A percentile compares a stretch with the other conserved stretches of the same genome.
phyloP scores from a whole-genome alignment of 225 moss, liverwort and hornwort genomes.

The Bryum argenteum region DNA sequence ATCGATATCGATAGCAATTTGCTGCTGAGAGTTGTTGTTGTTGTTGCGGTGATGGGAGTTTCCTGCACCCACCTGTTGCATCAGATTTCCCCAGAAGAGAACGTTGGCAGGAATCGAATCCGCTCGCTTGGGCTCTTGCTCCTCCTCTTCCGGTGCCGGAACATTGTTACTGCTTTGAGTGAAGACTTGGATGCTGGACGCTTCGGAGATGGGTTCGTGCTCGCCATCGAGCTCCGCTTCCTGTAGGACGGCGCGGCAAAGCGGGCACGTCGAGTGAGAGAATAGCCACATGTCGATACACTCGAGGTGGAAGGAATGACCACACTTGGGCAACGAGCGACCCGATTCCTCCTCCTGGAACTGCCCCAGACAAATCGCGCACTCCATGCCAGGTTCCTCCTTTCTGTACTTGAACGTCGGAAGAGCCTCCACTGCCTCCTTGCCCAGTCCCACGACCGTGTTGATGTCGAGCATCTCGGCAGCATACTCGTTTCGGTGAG shows the following conservation, averaged over 20 bases:
- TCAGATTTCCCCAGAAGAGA: constrained; percentile 55
- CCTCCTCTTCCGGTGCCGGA: background rate
- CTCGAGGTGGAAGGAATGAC: constrained; percentile 58
- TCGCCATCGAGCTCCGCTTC: constrained; percentile 17
- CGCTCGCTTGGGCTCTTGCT: constrained; percentile 25
- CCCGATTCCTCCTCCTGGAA: constrained; percentile 55
- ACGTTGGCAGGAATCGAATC: constrained; percentile 53
- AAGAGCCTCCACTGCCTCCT: constrained; percentile 57
- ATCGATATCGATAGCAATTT: constrained; percentile 32
- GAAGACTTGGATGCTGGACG: constrained; percentile 24
- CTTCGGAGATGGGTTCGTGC: constrained; percentile 14
- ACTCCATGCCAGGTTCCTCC: constrained; percentile 22
- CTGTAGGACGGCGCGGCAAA: constrained; percentile 42
- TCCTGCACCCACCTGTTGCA: constrained; percentile 14
- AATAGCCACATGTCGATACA: constrained; percentile 76
- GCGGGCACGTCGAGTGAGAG: constrained; percentile 64
- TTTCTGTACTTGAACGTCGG: constrained; percentile 57
- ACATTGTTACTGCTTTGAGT: too few relatives aligned
- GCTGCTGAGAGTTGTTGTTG: constrained; percentile 18
- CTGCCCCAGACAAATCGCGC: constrained; percentile 60
- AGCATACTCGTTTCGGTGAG: constrained; percentile 9
- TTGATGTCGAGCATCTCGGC: constrained; percentile 25
- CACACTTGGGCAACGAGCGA: constrained; percentile 60
- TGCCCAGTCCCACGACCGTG: constrained; percentile 57
- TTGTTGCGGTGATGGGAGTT: constrained; percentile 25